Evolutionary conservation across 2,329 filamentous ascomycete species (phyloP).

Genomic region (Ascochyta clinopodiicola): DNA sequence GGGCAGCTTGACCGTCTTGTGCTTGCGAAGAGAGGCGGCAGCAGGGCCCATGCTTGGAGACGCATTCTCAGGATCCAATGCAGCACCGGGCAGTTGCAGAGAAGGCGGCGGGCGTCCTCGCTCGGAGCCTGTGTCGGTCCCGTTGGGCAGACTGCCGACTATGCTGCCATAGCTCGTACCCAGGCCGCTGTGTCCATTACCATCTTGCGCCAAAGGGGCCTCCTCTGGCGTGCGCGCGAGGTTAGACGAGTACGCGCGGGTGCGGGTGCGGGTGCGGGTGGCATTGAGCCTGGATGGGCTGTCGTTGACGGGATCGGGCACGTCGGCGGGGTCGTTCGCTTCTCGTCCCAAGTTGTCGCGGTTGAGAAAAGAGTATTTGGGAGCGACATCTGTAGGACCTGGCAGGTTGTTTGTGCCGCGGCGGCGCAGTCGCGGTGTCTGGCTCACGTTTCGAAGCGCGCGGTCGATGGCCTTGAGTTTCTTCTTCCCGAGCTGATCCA

Average conservation of each 20-base stretch:
- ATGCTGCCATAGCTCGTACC: conserved; percentile 68
- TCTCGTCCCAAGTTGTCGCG: conserved; percentile 34
- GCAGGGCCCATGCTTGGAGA: conserved; percentile 29
- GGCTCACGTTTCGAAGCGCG: conserved; percentile 69
- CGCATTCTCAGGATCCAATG: conserved; percentile 55
- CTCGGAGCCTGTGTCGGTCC: conserved; percentile 15
- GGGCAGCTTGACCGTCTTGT: conserved; percentile 30
- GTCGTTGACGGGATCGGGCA: conserved; percentile 35
- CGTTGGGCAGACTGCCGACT: conserved; percentile 57
- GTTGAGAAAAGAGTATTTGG: conserved; percentile 52
- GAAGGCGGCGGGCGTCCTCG: conserved; percentile 49
- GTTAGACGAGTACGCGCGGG: conserved; percentile 4
- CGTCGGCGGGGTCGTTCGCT: conserved; percentile 30
- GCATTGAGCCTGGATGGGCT: conserved; percentile 25
- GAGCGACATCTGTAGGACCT: conserved; percentile 45
- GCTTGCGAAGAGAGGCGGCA: conserved; percentile 18
- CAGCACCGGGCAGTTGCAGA: conserved; percentile 68
- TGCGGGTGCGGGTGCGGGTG: conserved; percentile 13
- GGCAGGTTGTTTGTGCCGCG: conserved; percentile 44
- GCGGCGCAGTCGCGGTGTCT: conserved; percentile 54
- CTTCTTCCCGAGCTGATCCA: conserved; percentile 75
- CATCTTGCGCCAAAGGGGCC: conserved; percentile 35
- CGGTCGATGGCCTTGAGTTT: conserved; percentile 82
- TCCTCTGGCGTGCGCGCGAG: conserved; percentile 34
- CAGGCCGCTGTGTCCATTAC: conserved; percentile 35